Conservation (phyloP, 495 filamentous ascomycete genomes). For the Thermochaetoides thermophila region DNA sequence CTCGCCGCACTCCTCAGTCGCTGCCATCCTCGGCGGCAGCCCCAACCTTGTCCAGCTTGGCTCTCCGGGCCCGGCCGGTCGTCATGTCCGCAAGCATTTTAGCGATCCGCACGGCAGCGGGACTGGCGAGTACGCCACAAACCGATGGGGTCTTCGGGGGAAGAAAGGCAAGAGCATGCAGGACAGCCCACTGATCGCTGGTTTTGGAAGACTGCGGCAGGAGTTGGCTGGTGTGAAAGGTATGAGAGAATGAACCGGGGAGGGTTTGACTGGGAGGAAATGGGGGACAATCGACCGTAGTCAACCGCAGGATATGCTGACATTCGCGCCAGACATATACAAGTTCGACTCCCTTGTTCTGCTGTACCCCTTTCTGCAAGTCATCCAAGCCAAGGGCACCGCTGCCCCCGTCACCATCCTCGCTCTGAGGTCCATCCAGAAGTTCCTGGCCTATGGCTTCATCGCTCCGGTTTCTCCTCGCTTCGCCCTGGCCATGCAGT, state of each 20-base stretch:
- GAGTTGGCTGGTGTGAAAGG: conserved; percentile 85
- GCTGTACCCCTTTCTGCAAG: conserved; percentile 90
- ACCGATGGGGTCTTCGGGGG: conserved; percentile 77
- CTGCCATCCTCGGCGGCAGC: conserved; percentile 81
- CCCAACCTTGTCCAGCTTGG: conserved; percentile 38
- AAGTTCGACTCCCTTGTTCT: conserved; percentile 80
- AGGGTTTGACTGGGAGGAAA: background rate
- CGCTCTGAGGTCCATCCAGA: conserved; percentile 87
- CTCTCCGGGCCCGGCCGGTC: conserved; percentile 23
- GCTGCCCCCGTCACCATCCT: conserved; percentile 92
- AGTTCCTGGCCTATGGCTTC: conserved; percentile 91
- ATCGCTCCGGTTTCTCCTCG: conserved; percentile 69
- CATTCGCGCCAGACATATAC: conserved; percentile 50
- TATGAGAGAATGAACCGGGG: conserved; percentile 19
- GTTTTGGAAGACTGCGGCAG: conserved; percentile 76
- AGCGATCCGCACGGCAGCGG: conserved; percentile 14
- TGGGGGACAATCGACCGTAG: too few relatives aligned
- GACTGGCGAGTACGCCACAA: conserved; percentile 30
- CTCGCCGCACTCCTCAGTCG: conserved; percentile 92
- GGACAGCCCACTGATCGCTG: conserved; percentile 93
- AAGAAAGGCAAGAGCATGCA: conserved; percentile 98
- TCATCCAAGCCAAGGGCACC: conserved; percentile 91
- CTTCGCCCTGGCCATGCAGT: conserved; percentile 82
- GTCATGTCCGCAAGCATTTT: conserved; percentile 20
- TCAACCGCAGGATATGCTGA: conserved; percentile 11